Conservation (phyloP, 306 rosid genomes). For the Alnus glutinosa region DNA sequence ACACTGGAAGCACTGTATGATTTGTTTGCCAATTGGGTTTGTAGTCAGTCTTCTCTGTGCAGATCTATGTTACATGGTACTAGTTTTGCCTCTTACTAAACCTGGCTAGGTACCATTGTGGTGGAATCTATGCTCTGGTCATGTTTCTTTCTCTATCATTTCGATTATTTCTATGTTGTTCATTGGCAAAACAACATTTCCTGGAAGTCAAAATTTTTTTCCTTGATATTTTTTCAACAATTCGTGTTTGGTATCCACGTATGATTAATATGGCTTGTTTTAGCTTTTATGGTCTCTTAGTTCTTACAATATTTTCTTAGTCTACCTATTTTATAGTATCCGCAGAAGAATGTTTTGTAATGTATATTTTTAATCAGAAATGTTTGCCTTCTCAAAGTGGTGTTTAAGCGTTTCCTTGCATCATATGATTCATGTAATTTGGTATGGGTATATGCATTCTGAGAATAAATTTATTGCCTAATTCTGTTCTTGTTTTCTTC, state of each 20-base stretch:
- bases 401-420: background rate
- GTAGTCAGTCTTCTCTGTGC: background rate
- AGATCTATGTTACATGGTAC: background rate
- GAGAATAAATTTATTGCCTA: background rate
- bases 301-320: background rate
- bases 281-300: background rate
- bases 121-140: background rate
- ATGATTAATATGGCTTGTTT: background rate
- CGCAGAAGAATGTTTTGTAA: background rate
- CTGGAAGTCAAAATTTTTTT: background rate
- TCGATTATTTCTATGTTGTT: background rate
- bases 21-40: background rate
- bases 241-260: background rate
- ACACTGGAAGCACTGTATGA: background rate
- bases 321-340: background rate
- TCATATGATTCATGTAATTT: background rate
- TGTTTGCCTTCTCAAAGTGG: background rate
- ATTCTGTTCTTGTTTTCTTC: constrained; percentile 10
- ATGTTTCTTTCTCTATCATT: background rate
- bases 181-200: background rate
- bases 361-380: background rate
- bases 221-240: background rate
- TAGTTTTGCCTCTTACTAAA: background rate
- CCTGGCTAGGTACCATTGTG: background rate
- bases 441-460: background rate